Conservation (phyloP, 345 rosid species). For the Mangifera indica region DNA sequence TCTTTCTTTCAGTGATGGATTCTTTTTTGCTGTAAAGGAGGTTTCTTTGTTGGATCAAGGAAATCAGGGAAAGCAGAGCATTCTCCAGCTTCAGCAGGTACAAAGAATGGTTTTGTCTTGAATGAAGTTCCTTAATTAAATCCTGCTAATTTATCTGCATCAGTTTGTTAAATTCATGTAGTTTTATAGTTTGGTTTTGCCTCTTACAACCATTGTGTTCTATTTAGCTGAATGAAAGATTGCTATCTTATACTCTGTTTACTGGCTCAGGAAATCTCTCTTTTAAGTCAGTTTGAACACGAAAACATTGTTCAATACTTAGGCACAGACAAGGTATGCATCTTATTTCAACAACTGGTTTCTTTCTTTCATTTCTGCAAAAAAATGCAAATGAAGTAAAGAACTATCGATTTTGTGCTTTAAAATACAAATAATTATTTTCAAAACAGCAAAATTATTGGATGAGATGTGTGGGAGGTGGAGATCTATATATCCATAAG, state of each 20-base stretch:
- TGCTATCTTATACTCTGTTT: background rate
- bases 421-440: no score
- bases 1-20: constrained; percentile 52
- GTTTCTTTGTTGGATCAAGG: constrained; percentile 86
- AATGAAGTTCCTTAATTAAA: no score
- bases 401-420: no score
- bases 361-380: background rate
- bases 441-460: no score
- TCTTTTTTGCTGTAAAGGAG: constrained; percentile 86
- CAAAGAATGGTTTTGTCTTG: constrained; percentile 3
- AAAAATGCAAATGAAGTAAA: no score
- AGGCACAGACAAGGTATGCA: constrained; percentile 72
- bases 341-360: background rate
- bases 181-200: background rate
- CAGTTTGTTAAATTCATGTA: background rate
- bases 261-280: constrained; percentile 69
- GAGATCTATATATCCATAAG: no score
- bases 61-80: constrained; percentile 62
- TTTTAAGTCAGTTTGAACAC: constrained; percentile 80
- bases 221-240: background rate
- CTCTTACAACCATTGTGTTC: background rate
- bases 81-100: constrained; percentile 82
- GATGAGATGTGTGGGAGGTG: no score
- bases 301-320: constrained; percentile 75
- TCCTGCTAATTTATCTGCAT: background rate